These are phyloP conservation scores for Rhazya stricta DNA, from an alignment of 257 asterid genomes.

Conservation along the genomic window DNA sequence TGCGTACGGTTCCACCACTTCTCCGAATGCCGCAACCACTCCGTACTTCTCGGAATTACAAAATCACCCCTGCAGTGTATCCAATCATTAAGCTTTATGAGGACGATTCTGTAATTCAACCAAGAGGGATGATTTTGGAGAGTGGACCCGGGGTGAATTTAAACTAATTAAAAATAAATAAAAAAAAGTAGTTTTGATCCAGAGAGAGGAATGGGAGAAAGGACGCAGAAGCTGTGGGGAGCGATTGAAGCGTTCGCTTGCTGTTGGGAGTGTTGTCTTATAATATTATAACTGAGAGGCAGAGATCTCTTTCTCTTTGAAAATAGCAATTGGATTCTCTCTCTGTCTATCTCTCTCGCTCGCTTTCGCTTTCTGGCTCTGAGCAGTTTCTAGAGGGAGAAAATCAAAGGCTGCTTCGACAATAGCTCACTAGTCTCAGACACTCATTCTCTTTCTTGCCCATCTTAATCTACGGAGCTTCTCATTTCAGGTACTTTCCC, in stretches of 20 bases:
- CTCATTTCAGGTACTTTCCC: conserved; percentile 3
- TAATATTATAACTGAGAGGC: background rate
- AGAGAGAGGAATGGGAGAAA: conserved; percentile 2
- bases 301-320: background rate
- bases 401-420: conserved; percentile 3
- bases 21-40: background rate
- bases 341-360: background rate
- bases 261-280: background rate
- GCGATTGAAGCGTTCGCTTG: conserved; percentile 16
- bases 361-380: background rate
- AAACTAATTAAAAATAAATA: no score
- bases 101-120: conserved; percentile 2
- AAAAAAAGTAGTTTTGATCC: background rate
- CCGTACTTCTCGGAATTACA: background rate
- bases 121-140: background rate
- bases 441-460: background rate
- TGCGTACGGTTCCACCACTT: background rate
- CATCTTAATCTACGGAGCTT: background rate
- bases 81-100: background rate
- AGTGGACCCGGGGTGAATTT: background rate
- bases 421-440: background rate
- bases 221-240: conserved; percentile 13
- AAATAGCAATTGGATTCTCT: background rate
- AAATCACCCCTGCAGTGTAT: background rate
- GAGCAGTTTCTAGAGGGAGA: conserved; percentile 3